These are phyloP conservation scores for Trichopus zeylanicus DNA, from an alignment of 116 monocot species.

Conservation along the genomic window DNA sequence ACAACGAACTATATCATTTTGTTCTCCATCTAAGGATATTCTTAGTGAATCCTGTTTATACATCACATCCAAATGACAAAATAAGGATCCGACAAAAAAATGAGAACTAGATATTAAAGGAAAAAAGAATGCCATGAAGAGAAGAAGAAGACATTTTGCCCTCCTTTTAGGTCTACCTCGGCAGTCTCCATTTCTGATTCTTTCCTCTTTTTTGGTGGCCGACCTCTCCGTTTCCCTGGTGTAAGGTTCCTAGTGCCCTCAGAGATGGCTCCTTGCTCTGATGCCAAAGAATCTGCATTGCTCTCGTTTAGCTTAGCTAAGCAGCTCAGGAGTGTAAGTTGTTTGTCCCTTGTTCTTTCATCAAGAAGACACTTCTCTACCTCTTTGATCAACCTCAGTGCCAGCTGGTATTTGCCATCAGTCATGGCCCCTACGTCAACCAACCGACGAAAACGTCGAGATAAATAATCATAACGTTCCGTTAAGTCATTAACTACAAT, in stretches of 20 bases:
- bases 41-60: conserved; percentile 34
- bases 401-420: conserved; percentile 13
- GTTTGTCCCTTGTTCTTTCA: conserved; percentile 2
- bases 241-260: conserved; percentile 15
- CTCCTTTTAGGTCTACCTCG: background rate
- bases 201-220: conserved; percentile 28
- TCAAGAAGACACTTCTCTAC: conserved; percentile 16
- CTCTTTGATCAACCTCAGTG: conserved; percentile 16
- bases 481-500: background rate
- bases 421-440: conserved; percentile 14
- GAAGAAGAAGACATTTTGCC: conserved; percentile 3
- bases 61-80: background rate
- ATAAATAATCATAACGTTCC: conserved; percentile 7
- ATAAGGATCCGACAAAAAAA: background rate
- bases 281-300: conserved; percentile 11
- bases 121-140: background rate
- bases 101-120: background rate
- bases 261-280: conserved; percentile 12
- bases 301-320: conserved; percentile 18
- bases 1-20: conserved; percentile 14
- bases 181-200: conserved; percentile 11
- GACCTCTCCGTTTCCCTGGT: conserved; percentile 31
- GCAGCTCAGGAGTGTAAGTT: conserved; percentile 14
- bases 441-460: conserved; percentile 6
- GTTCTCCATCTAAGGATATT: conserved; percentile 15